These are phyloP conservation scores for Pseudogymnoascus sp. DNA, from an alignment of 2,329 filamentous ascomycete genomes.

Conservation along the genomic window DNA sequence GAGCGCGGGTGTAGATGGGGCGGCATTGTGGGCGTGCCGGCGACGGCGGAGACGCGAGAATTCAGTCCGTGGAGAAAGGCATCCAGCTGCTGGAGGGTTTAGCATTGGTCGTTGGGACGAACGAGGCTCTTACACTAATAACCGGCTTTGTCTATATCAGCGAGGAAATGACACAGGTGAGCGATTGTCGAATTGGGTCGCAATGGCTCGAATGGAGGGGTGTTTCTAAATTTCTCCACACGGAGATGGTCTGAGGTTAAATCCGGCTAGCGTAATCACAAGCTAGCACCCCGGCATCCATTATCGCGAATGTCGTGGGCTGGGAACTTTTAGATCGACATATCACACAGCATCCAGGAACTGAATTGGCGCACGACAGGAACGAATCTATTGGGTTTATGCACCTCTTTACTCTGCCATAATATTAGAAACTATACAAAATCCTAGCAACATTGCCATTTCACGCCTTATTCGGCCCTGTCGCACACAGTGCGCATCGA, in stretches of 20 bases:
- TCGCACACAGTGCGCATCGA: neutral
- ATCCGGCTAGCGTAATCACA: slow-evolving; percentile 3
- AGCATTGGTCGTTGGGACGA: neutral
- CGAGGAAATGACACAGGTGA: neutral
- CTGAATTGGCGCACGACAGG: slow-evolving; percentile 6
- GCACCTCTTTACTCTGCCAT: neutral
- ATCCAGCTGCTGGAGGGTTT: neutral
- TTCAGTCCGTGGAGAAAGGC: slow-evolving; percentile 5
- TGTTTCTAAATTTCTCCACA: slow-evolving; percentile 5
- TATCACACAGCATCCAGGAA: slow-evolving; percentile 1
- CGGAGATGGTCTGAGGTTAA: neutral
- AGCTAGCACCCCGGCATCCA: slow-evolving; percentile 1
- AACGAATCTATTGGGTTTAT: neutral
- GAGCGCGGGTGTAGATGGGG: slow-evolving; percentile 86
- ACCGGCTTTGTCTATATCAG: neutral
- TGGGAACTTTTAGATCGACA: slow-evolving; percentile 8
- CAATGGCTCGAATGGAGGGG: neutral
- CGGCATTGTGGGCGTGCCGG: slow-evolving; percentile 50
- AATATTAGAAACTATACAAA: neutral
- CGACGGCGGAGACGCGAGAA: slow-evolving; percentile 2
- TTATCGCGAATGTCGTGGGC: slow-evolving; percentile 8
- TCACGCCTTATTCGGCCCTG: neutral
- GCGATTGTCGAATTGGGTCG: neutral
- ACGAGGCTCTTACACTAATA: neutral
- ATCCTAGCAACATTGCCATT: neutral